Evolutionary conservation across 2,329 filamentous ascomycete species (phyloP), one percentile per base, ranked within the genome.

Genomic region (Sporothrix brasiliensis): DNA sequence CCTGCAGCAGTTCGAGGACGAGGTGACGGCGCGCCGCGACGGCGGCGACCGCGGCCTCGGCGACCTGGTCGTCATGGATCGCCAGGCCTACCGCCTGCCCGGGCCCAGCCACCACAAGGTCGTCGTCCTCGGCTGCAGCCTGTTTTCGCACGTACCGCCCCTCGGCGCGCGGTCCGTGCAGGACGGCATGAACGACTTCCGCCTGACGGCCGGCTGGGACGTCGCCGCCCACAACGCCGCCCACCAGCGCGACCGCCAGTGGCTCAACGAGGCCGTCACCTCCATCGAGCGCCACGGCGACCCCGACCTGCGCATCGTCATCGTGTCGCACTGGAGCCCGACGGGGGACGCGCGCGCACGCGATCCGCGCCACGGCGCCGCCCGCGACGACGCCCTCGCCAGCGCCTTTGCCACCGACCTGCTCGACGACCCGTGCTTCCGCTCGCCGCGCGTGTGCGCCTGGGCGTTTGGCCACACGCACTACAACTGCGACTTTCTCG

Each of bases 381-480:
- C 63, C 19, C 27, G 49, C 1, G 68, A 69, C 0, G 80, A 79
- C 63, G 69, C 71, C 0, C 70, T 77, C 16, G 5, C 69, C 19
- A 69, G 69, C 16, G 81, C 77, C 4, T 84, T 85, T 73, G 76
- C 77, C 0, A 83, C 81, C 0, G 80, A 85, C 70, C 70, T 85
- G 47, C 75, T 74, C 0, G 34, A 44, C 0, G 76, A 83, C 70
- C 3, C 7, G 3, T 83, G 80, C 73, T 85, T 79, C 75, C 74
- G 7, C 2, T 79, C 73, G 30, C 41, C 24, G 0, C 74, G 70
- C 2, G 81, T 84, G 13, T 79, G 76, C 73, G 41, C 82, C 0
- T 86, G 82, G 83, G 83, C 79, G 0, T 85, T 84, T 76, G 83
- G 83, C 0, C 83, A 85, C 72, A 85, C 83, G 13, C 82, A 85